Evolutionary conservation across 2,329 filamentous ascomycete species (phyloP).

Genomic region (Sarocladium oryzae): DNA sequence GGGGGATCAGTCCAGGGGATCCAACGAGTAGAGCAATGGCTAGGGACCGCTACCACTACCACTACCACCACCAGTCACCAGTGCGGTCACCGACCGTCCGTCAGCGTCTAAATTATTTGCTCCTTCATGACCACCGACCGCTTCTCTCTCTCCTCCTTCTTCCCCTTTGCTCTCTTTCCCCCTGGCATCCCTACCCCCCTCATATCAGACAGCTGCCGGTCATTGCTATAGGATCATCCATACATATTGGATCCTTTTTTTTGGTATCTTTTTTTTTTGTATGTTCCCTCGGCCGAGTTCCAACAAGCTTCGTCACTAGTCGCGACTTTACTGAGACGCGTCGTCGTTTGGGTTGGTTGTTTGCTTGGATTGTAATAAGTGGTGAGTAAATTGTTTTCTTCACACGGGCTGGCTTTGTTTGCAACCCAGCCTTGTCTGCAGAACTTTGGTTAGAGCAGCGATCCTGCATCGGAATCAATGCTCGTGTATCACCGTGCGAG

Average conservation of each 20-base stretch:
- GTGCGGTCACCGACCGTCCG: no score
- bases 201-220: neutral
- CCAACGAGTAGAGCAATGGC: no score
- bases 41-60: neutral
- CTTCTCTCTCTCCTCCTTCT: neutral
- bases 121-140: no score
- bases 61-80: neutral
- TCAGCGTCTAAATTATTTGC: no score
- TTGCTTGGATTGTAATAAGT: neutral
- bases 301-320: neutral
- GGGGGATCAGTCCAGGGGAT: no score
- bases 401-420: no score
- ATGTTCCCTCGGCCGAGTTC: conserved; percentile 1
- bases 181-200: conserved; percentile 5
- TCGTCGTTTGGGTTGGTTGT: neutral
- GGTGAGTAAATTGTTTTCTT: no score
- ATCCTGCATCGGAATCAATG: no score
- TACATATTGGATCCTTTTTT: neutral
- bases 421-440: neutral
- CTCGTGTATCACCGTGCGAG: no score
- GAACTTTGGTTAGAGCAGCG: neutral
- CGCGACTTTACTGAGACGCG: neutral
- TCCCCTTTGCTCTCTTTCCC: neutral
- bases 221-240: neutral
- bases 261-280: neutral